These are phyloP conservation scores for Neurospora terricola DNA, from an alignment of 495 filamentous ascomycete species.

Conservation along the genomic window DNA sequence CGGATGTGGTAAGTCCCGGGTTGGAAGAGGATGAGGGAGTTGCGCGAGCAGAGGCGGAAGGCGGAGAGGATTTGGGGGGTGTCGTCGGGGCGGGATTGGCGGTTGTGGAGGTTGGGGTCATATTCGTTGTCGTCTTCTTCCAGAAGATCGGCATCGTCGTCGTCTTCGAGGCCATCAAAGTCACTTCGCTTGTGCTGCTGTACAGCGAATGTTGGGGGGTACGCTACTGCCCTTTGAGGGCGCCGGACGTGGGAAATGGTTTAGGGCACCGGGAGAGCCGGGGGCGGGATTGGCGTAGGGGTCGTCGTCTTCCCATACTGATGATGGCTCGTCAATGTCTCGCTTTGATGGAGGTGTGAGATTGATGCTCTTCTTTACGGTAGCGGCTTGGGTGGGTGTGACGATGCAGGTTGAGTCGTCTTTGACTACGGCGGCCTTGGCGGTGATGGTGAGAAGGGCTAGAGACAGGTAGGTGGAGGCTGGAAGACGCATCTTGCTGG, in stretches of 20 bases:
- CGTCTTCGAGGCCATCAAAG: not conserved
- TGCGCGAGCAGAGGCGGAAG: conserved; percentile 27
- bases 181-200: not conserved
- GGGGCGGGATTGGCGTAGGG: not conserved
- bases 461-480: conserved; percentile 1
- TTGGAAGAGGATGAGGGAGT: conserved; percentile 26
- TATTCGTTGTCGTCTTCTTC: too few species aligned
- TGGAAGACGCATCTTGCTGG: conserved; percentile 3
- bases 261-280: conserved; percentile 3
- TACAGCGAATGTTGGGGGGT: not conserved
- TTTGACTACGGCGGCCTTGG: conserved; percentile 20
- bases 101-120: not conserved
- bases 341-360: conserved; percentile 3
- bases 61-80: conserved; percentile 34
- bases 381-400: conserved; percentile 15
- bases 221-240: not conserved
- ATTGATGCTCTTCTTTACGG: conserved; percentile 7
- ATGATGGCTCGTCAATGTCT: conserved; percentile 2
- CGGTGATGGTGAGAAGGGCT: not conserved
- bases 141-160: not conserved
- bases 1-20: conserved; percentile 33
- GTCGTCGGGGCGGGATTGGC: conserved; percentile 17
- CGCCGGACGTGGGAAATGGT: conserved; percentile 7
- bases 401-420: conserved; percentile 29
- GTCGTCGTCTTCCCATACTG: not conserved